phyloP scores from a whole-genome alignment of 164 flowering plant genomes.

The Liriodendron chinense region DNA sequence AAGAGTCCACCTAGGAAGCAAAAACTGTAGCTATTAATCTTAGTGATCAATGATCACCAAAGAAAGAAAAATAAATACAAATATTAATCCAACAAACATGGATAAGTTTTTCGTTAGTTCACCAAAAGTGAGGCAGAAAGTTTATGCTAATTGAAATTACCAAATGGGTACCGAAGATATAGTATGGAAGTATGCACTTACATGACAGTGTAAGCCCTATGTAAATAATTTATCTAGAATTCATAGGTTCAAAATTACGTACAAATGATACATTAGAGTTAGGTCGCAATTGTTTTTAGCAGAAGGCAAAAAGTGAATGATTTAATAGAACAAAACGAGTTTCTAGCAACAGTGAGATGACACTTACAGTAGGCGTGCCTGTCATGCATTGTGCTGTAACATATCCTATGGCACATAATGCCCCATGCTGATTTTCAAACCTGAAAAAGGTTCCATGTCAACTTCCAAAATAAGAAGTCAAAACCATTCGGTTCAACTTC shows the following conservation, averaged over 20 bases:
- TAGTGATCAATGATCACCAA: too few species aligned
- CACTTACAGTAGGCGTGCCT: constrained; percentile 60
- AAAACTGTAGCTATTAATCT: too few species aligned
- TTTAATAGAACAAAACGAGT: not conserved
- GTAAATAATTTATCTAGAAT: not conserved
- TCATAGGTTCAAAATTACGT: not conserved
- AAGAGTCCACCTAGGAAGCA: too few species aligned
- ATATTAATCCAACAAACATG: too few species aligned
- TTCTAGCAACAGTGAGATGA: not conserved
- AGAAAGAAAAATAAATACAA: too few species aligned
- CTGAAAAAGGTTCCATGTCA: constrained; percentile 29
- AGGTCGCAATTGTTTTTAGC: not conserved
- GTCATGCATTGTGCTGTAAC: constrained; percentile 68
- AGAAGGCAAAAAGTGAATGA: not conserved
- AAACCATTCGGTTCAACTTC: not conserved
- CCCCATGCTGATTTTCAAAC: constrained; percentile 86
- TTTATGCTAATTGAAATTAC: not conserved
- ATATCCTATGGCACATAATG: constrained; percentile 78
- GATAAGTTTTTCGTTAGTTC: not conserved
- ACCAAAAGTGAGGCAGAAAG: not conserved
- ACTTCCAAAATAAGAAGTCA: not conserved
- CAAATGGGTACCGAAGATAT: not conserved
- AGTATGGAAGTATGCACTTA: not conserved
- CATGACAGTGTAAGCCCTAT: not conserved
- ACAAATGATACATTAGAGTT: not conserved